Base-by-base conservation (phyloP, 345 rosid species). In the Eucalyptus tenuipes region DNA sequence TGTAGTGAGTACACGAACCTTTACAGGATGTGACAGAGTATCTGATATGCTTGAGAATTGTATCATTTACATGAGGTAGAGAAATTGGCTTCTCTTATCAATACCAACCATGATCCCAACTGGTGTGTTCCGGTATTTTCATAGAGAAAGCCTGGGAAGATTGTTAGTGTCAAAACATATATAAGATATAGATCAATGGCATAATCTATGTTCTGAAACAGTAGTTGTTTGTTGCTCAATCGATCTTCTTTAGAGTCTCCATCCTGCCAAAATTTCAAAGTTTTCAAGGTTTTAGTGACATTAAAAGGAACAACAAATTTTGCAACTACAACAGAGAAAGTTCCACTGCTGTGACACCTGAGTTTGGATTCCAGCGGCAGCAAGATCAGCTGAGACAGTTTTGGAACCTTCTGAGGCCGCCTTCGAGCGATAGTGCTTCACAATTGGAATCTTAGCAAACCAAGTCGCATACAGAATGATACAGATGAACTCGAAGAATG, bases 351-450 rank as follows among this genome's bases (percentile, higher is more conserved):
- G 66, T 82, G 90, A 61, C 59, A 89, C 86, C 68, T 90, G 90
- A 64, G 89, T 90, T 85, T 94, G 93, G 91, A 98, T 94, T 64
- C 99, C 98, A 88, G 95, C 98, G 50, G 99, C 96, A 40, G 93
- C 98, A 89, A 98, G 97, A 90, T 96, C 99, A 87, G 97, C 96
- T 85, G 88, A 50, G 81, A 98, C 97, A 68, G 97, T 98, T 89
- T 92, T 94, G 8, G 99, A 95, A 90, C 98, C 99, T 95, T 97
- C 99, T 5, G 89, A 92, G 31, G 98, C 95, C 1, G 99, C 99
- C 92, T 95, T 97, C 3, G 95, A n/a, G 44, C 96, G 94, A 89
- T 94, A 98, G 91, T 98, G 94, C 89, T 95, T 97, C 87, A 97
- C 97, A 7, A 97, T 92, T 5, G 99, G 96, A 27, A 97, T 91